Evolutionary conservation across 2,329 filamentous ascomycete species (phyloP), one percentile per base, ranked within the genome.

Genomic region (Cordyceps militaris): DNA sequence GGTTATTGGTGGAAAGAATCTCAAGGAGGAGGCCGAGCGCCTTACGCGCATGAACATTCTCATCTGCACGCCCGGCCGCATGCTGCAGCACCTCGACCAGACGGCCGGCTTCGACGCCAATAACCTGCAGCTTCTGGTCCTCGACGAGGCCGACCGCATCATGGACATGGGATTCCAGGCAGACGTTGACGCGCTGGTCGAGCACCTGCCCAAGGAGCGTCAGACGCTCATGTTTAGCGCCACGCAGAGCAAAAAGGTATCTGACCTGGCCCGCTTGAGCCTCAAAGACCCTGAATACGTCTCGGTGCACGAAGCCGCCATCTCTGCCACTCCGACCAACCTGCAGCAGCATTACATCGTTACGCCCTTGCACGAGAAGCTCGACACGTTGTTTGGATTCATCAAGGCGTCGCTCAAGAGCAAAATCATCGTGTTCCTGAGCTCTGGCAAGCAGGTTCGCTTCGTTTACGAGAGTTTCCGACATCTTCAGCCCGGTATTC

Each of bases 141-240:
- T 99, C 58, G 94, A 99, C 66, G 94, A 99, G 72, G 94, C 94
- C 3, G 94, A 99, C 71, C 84, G 94, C 40, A 97, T 97, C 67
- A 85, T 99, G 81, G 94, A 99, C 68, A 94, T 97, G 91, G 94
- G 94, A 5, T 99, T 99, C 70, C 87, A 96, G 71, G 78, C 80
- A 5, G 90, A 90, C 1, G 86, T 99, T 3, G 94, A 99, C 72
- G 94, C 94, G 0, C 88, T 99, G 52, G 75, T 99, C 28, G 91
- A 96, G 61, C 95, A 97, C 69, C 78, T 99, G 1, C 94, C 94
- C 1, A 86, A 84, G 65, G 77, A 87, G 28, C 81, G 94, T 61
- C 94, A 99, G 73, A 99, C 94, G 0, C 79, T 99, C 68, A 83
- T 99, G 10, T 99, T 97, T 77, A 95, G 89, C 68, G 94, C 94